phyloP scores from a whole-genome alignment of 257 asterid genomes.

The Gynochthodes officinalis region DNA sequence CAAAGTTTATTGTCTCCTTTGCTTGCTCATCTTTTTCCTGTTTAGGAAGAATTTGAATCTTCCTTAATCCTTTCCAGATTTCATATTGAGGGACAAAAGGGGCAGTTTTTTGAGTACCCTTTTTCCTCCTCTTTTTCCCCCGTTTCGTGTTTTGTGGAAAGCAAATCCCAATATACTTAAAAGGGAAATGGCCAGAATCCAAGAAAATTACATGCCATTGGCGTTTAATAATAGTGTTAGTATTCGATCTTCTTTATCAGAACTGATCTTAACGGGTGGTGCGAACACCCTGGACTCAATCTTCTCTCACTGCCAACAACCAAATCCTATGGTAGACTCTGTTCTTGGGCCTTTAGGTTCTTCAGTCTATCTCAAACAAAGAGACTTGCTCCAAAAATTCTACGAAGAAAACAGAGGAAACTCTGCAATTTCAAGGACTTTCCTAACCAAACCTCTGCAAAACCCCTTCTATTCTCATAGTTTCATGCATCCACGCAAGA shows the following conservation, averaged over 20 bases:
- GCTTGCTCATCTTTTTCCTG: neutral
- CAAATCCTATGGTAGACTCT: constrained; percentile 17
- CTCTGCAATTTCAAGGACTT: constrained; percentile 12
- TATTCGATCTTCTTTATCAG: constrained; percentile 58
- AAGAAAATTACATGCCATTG: constrained; percentile 28
- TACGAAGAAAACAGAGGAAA: constrained; percentile 32
- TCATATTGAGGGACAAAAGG: constrained; percentile 19
- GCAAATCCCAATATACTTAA: constrained; percentile 3
- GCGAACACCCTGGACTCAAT: constrained; percentile 84
- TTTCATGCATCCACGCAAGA: constrained; percentile 49
- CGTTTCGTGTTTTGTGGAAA: constrained; percentile 12
- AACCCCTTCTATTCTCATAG: constrained; percentile 27
- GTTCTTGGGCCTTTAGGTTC: constrained; percentile 57
- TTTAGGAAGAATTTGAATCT: neutral
- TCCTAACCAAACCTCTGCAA: constrained; percentile 19
- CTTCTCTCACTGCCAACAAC: constrained; percentile 49
- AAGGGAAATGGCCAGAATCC: constrained; percentile 34
- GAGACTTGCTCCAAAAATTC: constrained; percentile 58
- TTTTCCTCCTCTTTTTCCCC: constrained; percentile 23
- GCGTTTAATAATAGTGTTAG: constrained; percentile 25
- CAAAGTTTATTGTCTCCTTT: neutral
- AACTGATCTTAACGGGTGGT: constrained; percentile 53
- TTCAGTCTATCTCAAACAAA: constrained; percentile 63
- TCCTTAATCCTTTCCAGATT: neutral
- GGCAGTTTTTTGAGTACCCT: constrained; percentile 30